phyloP scores from a whole-genome alignment of 495 filamentous ascomycete genomes.

The Penicillium turbatum region DNA sequence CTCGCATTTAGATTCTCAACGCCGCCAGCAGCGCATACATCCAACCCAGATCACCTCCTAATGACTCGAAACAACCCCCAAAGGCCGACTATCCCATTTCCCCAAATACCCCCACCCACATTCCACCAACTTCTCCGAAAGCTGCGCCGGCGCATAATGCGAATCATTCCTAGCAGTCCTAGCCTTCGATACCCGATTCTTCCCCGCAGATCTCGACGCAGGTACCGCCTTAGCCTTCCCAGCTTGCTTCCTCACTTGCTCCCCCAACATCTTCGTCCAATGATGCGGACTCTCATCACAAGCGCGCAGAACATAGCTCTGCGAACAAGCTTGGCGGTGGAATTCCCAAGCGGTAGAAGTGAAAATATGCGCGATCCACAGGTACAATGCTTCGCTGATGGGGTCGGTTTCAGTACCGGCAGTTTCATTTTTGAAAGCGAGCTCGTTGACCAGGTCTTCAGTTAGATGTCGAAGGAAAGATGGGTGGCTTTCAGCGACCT shows the following conservation, averaged over 20 bases:
- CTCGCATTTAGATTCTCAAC: slow-evolving; percentile 7
- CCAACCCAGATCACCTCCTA: not conserved
- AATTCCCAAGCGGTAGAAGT: slow-evolving; percentile 33
- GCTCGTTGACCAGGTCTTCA: slow-evolving; percentile 34
- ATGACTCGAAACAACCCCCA: slow-evolving; percentile 26
- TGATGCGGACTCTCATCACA: slow-evolving; percentile 32
- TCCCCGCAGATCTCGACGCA: not conserved
- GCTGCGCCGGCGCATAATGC: not conserved
- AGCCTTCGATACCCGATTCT: slow-evolving; percentile 2
- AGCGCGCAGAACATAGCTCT: slow-evolving; percentile 31
- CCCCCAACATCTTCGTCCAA: slow-evolving; percentile 29
- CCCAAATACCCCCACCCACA: slow-evolving; percentile 34
- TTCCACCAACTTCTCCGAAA: slow-evolving; percentile 22
- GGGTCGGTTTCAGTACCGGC: slow-evolving; percentile 19
- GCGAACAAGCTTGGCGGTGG: slow-evolving; percentile 24
- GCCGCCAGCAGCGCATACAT: slow-evolving; percentile 20
- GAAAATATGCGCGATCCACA: slow-evolving; percentile 42
- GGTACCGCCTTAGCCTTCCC: not conserved
- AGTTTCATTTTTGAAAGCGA: slow-evolving; percentile 24
- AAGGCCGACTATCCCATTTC: slow-evolving; percentile 35
- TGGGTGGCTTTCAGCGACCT: slow-evolving; percentile 25
- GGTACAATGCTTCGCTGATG: slow-evolving; percentile 29
- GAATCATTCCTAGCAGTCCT: not conserved
- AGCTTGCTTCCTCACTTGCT: slow-evolving; percentile 15
- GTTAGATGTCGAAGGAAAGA: slow-evolving; percentile 32